Conservation (phyloP, 139 green algal species). For the Axilococcus clingmanii region DNA sequence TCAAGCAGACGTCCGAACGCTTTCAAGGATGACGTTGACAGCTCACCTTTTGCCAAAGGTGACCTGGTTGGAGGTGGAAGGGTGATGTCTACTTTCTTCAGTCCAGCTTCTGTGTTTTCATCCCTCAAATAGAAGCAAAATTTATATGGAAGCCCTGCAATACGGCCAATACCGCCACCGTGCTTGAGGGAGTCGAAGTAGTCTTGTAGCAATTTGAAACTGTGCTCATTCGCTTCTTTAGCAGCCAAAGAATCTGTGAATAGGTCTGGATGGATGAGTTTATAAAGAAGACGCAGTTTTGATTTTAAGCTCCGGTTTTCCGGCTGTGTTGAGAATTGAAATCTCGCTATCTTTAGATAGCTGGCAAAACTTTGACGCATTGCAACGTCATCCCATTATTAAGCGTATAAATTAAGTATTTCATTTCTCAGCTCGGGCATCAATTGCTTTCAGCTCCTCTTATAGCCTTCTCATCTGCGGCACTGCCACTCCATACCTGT, state of each 20-base stretch:
- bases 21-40: too few species aligned
- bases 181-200: constrained; percentile 22
- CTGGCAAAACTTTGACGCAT: too few species aligned
- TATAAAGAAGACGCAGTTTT: constrained; percentile 32
- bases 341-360: too few species aligned
- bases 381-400: too few species aligned
- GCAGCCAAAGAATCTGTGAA: not conserved
- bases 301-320: constrained; percentile 15
- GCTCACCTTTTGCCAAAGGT: too few species aligned
- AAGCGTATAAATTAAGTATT: too few species aligned
- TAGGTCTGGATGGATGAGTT: constrained; percentile 44
- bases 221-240: constrained; percentile 40
- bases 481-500: too few species aligned
- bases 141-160: constrained; percentile 28
- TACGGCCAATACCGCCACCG: constrained; percentile 11
- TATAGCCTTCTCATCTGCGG: too few species aligned
- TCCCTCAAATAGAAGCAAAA: constrained; percentile 43
- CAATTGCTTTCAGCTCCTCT: too few species aligned
- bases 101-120: not conserved
- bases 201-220: constrained; percentile 60
- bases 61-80: not conserved
- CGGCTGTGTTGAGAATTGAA: not conserved
- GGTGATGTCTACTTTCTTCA: not conserved
- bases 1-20: too few species aligned
- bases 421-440: too few species aligned